A percentile compares a stretch with the other conserved stretches of the same genome.
phyloP scores from a whole-genome alignment of 2,329 filamentous ascomycete genomes.

The Microsporum audouinii region DNA sequence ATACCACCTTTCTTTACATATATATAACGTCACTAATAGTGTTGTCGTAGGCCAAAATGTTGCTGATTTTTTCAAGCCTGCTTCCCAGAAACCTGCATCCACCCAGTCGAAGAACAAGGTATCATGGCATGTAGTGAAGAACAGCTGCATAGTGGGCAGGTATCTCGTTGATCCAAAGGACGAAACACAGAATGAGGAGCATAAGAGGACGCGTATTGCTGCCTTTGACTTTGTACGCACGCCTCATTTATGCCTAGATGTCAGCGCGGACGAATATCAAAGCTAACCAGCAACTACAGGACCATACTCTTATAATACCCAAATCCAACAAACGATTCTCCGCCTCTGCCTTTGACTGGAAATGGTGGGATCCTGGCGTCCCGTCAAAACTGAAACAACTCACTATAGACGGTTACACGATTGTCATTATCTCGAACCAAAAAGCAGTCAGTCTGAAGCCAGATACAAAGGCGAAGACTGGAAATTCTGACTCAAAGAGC shows the following conservation, averaged over 20 bases:
- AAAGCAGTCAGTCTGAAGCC: slow-evolving; percentile 65
- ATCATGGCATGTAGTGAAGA: slow-evolving; percentile 56
- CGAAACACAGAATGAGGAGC: neutral
- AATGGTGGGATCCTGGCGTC: slow-evolving; percentile 75
- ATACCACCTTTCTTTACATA: neutral
- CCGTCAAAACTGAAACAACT: slow-evolving; percentile 56
- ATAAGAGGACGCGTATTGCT: slow-evolving; percentile 27
- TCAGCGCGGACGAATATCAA: neutral
- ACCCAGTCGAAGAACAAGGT: slow-evolving; percentile 49
- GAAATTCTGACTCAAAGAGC: slow-evolving; percentile 56
- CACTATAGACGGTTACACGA: slow-evolving; percentile 59
- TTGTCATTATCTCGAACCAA: slow-evolving; percentile 83
- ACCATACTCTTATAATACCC: slow-evolving; percentile 75
- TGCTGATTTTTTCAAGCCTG: slow-evolving; percentile 76
- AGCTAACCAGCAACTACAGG: slow-evolving; percentile 37
- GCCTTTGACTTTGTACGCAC: slow-evolving; percentile 37
- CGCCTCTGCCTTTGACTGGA: slow-evolving; percentile 67
- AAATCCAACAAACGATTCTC: slow-evolving; percentile 71
- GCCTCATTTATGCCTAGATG: neutral
- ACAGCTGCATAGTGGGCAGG: slow-evolving; percentile 63
- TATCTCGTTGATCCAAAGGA: slow-evolving; percentile 37
- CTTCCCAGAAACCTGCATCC: slow-evolving; percentile 71
- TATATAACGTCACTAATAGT: neutral
- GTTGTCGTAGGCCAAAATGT: slow-evolving; percentile 39
- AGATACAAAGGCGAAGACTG: slow-evolving; percentile 59